These are phyloP conservation scores for Alternaria conjuncta DNA, from an alignment of 2,329 filamentous ascomycete genomes.

Conservation along the genomic window DNA sequence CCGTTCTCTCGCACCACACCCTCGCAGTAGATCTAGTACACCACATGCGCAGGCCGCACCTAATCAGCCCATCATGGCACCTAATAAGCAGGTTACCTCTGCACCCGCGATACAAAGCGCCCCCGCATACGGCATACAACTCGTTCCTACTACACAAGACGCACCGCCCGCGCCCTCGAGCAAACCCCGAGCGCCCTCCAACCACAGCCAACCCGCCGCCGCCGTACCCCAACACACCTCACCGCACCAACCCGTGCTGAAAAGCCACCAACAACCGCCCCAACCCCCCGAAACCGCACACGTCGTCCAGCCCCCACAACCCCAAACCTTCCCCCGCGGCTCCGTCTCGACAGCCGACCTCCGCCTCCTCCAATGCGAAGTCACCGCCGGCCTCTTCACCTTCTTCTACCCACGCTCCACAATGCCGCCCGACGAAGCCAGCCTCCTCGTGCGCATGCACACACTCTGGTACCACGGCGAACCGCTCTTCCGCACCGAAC, in stretches of 20 bases:
- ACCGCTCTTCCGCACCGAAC: slow-evolving; percentile 32
- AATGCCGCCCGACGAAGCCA: slow-evolving; percentile 31
- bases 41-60: slow-evolving; percentile 32
- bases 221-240: slow-evolving; percentile 11
- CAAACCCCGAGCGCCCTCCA: slow-evolving; percentile 11
- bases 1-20: slow-evolving; percentile 34
- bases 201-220: slow-evolving; percentile 7
- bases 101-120: slow-evolving; percentile 23
- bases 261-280: slow-evolving; percentile 26
- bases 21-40: slow-evolving; percentile 38
- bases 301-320: background rate
- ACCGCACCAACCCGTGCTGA: slow-evolving; percentile 27
- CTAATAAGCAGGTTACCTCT: slow-evolving; percentile 15
- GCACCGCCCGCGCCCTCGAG: slow-evolving; percentile 12
- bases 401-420: slow-evolving; percentile 37
- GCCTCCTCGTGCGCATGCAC: slow-evolving; percentile 35
- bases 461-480: slow-evolving; percentile 37
- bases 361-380: slow-evolving; percentile 41
- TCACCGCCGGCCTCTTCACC: slow-evolving; percentile 39
- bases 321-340: slow-evolving; percentile 6
- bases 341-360: slow-evolving; percentile 21
- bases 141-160: slow-evolving; percentile 20
- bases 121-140: slow-evolving; percentile 25
- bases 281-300: slow-evolving; percentile 18
- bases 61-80: slow-evolving; percentile 20